Evolutionary conservation across 2,329 filamentous ascomycete species (phyloP).

Genomic region (Cercospora beticola): DNA sequence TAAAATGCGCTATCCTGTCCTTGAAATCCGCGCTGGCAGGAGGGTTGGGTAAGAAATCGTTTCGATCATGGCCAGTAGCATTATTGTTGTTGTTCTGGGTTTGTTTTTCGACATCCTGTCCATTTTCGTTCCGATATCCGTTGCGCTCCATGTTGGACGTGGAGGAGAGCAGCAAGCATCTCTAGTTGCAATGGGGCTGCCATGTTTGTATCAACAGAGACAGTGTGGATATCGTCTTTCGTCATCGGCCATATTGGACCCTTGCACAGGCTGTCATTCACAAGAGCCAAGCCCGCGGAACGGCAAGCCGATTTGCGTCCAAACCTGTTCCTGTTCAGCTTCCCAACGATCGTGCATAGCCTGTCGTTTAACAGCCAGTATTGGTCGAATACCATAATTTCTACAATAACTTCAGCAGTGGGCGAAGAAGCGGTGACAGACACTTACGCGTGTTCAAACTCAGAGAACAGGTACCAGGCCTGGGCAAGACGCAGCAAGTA

Average conservation of each 20-base stretch:
- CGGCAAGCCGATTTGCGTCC: not conserved
- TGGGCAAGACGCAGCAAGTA: not conserved
- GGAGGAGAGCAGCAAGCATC: not conserved
- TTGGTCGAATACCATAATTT: not conserved
- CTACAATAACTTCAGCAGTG: not conserved
- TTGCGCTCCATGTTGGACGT: not conserved
- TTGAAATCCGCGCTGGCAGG: slow-evolving; percentile 27
- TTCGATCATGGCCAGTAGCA: not conserved
- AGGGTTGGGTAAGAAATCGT: slow-evolving; percentile 2
- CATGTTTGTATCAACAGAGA: slow-evolving; percentile 1
- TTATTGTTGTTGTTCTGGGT: not conserved
- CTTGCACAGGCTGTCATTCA: not conserved
- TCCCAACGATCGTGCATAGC: not conserved
- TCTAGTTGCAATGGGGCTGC: not conserved
- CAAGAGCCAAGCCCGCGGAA: not conserved
- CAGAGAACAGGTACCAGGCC: not conserved
- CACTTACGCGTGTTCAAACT: not conserved
- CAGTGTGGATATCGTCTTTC: not conserved
- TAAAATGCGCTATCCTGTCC: slow-evolving; percentile 29
- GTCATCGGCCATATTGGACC: not conserved
- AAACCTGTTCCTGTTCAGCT: not conserved
- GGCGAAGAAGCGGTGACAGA: not conserved
- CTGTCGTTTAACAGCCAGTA: not conserved
- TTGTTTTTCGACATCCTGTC: not conserved
- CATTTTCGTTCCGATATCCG: not conserved